Evolutionary conservation across 2,329 filamentous ascomycete species (phyloP).

Genomic region (Trichoderma atroviride): DNA sequence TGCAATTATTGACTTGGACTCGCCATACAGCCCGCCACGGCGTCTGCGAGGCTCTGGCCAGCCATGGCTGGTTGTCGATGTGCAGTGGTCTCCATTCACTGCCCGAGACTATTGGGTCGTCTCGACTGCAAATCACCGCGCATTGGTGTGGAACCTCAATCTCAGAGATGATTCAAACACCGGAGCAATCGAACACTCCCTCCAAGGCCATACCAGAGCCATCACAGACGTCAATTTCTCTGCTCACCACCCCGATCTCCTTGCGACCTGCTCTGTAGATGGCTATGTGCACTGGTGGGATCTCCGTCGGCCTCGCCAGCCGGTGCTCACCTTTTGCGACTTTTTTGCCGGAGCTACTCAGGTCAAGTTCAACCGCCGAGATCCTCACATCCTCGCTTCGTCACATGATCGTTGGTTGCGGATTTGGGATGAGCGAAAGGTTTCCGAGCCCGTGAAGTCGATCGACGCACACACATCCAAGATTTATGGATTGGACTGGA

Average conservation of each 20-base stretch:
- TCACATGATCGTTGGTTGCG: constrained; percentile 86
- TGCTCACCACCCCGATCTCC: constrained; percentile 83
- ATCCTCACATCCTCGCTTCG: constrained; percentile 84
- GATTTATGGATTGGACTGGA: constrained; percentile 96
- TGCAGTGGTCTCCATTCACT: constrained; percentile 95
- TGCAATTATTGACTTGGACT: constrained; percentile 89
- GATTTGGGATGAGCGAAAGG: constrained; percentile 86
- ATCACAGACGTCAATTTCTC: constrained; percentile 98
- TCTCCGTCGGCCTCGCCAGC: constrained; percentile 71
- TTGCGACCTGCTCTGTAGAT: constrained; percentile 90
- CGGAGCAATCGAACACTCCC: constrained; percentile 78
- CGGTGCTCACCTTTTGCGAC: constrained; percentile 81
- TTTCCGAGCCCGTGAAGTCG: constrained; percentile 75
- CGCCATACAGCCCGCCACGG: constrained; percentile 81
- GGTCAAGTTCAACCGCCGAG: constrained; percentile 90
- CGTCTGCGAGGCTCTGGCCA: constrained; percentile 80
- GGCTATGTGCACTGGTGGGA: constrained; percentile 95
- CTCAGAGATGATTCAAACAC: constrained; percentile 71
- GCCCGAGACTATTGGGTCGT: constrained; percentile 89
- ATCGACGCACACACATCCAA: constrained; percentile 90
- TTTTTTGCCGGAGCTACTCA: constrained; percentile 94
- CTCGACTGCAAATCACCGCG: constrained; percentile 92
- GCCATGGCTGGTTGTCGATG: constrained; percentile 93
- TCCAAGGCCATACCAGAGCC: constrained; percentile 80
- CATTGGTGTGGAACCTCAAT: constrained; percentile 89